A percentile compares a stretch with the other conserved stretches of the same genome.
Evolutionary conservation across 1,139 yeast species (phyloP).

Genomic region (Debaryomyces nepalensis): DNA sequence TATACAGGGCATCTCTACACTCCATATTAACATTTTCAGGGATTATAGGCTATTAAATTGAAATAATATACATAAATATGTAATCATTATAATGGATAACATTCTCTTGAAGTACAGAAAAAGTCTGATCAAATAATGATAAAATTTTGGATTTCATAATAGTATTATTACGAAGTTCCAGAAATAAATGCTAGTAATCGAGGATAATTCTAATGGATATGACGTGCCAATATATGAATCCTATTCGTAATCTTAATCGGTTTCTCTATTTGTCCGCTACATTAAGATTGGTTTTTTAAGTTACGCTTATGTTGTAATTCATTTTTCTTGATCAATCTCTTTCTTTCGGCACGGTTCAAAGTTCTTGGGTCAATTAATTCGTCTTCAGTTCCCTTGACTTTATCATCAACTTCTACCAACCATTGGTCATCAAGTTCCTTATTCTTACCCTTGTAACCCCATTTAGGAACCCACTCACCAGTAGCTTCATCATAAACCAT

Average conservation of each 20-base stretch:
- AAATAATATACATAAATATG: constrained; percentile 9
- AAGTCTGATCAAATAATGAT: neutral
- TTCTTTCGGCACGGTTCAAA: constrained; percentile 79
- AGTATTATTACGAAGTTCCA: neutral
- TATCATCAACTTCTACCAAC: constrained; percentile 92
- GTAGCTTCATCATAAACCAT: constrained; percentile 86
- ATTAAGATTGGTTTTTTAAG: constrained; percentile 42
- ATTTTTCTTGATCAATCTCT: constrained; percentile 83
- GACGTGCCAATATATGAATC: neutral
- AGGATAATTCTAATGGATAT: neutral
- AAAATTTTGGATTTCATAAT: neutral
- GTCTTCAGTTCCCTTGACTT: constrained; percentile 63
- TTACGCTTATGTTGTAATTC: constrained; percentile 87
- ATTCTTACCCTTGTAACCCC: constrained; percentile 97
- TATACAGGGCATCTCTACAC: neutral
- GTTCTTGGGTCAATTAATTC: constrained; percentile 89
- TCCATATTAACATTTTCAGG: too few species aligned
- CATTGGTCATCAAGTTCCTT: constrained; percentile 88
- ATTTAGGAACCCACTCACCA: constrained; percentile 96
- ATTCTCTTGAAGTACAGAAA: neutral
- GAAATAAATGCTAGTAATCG: constrained; percentile 4
- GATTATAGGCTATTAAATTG: too few species aligned
- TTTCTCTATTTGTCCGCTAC: neutral
- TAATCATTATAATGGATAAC: neutral
- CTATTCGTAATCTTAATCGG: neutral